Conservation (phyloP, 805 yeast genomes). For the Yueomyces sp. region DNA sequence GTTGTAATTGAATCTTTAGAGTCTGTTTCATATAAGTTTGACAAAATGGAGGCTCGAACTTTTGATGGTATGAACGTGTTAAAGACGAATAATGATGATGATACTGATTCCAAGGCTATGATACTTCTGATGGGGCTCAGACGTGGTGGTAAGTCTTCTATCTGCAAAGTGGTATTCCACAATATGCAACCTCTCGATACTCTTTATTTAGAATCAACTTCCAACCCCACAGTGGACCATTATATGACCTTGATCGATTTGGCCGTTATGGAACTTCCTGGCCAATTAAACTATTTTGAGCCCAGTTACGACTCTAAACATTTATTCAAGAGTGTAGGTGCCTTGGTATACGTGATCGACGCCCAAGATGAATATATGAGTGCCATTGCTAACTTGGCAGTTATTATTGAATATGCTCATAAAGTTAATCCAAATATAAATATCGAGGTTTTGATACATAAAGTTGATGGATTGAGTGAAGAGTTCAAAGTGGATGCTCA, state of each 20-base stretch:
- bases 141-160: constrained; percentile 86
- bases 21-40: too few relatives aligned
- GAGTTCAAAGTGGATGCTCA: constrained; percentile 92
- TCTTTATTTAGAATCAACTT: constrained; percentile 75
- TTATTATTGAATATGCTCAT: constrained; percentile 78
- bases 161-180: constrained; percentile 90
- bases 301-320: constrained; percentile 70
- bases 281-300: constrained; percentile 81
- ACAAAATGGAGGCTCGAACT: too few relatives aligned
- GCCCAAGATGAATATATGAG: constrained; percentile 89
- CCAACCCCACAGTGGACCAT: constrained; percentile 76
- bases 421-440: constrained; percentile 73
- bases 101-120: constrained; percentile 53
- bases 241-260: constrained; percentile 75
- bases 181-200: constrained; percentile 95
- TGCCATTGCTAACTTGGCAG: constrained; percentile 78
- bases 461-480: constrained; percentile 88
- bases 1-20: too few relatives aligned
- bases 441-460: constrained; percentile 87
- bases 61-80: too few relatives aligned
- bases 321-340: constrained; percentile 71
- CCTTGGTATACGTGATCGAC: constrained; percentile 88
- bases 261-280: constrained; percentile 89
- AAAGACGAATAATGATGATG: neutral
- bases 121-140: constrained; percentile 81